Evolutionary conservation across 202 grass and related monocot species (phyloP), one percentile per base, ranked within the genome.

Genomic region (Tripidium arundinaceum): DNA sequence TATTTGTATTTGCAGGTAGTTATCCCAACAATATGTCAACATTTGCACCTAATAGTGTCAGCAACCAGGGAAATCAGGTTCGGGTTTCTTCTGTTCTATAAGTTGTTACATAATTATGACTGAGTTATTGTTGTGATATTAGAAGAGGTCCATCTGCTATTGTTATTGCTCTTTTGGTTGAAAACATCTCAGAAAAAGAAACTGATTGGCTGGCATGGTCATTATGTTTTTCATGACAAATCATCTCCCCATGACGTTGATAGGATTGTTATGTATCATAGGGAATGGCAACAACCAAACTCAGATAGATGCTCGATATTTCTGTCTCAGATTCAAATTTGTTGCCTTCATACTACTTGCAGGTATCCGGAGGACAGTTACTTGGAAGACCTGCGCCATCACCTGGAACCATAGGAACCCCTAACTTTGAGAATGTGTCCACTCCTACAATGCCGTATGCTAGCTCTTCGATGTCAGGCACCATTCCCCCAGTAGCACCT

Each of bases 361-460:
- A 98, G 92, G 83, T 75, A 81, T 76, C 92, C 71, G 92, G 88
- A 77, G 79, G 77, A 40, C 93, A 97, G 63, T 79, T 90, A 54
- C 80, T 85, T 83, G 92, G 83, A 50, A 93, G 95, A 87, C 82
- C 88, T 77, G 90, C 84, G 26, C 92, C 95, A 77, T 98, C 95
- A 63, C 95, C 95, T 57, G 90, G 86, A 85, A 78, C 78, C 6
- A 38, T 83, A 45, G 86, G 86, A 60, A 88, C 83, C 40, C 77
- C 86, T 70, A 89, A 87, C 72, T 98, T 98, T 21, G 90, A 98
- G 55, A 94, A 90, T 73, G 92, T 90, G 60, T 94, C 88, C 6
- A 98, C 95, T 49, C 95, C 95, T 83, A 88, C 95, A 37, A 91
- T 98, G 88, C 79, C 95, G 22, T 90, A 92, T 86, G 84, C 84